These are phyloP conservation scores for Zelonia costaricensis DNA, from an alignment of 208 protist species.

Conservation along the genomic window DNA sequence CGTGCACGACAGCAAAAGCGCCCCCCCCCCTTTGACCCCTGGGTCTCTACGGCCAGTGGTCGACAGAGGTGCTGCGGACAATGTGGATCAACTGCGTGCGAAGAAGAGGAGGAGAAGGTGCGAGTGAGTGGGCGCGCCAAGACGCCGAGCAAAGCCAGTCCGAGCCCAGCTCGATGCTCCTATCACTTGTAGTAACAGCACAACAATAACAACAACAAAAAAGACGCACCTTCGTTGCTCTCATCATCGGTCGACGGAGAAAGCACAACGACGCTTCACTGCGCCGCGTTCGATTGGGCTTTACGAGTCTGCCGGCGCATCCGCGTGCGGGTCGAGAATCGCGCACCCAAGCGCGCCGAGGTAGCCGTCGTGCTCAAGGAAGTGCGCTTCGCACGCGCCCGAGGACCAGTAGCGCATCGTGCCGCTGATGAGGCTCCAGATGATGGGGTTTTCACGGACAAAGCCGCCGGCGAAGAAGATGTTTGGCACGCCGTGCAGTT, in stretches of 20 bases:
- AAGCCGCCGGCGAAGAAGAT: constrained; percentile 97
- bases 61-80: too few relatives aligned
- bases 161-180: too few relatives aligned
- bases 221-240: too few relatives aligned
- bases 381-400: constrained; percentile 89
- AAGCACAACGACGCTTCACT: background rate
- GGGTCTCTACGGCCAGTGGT: too few relatives aligned
- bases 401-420: constrained; percentile 96
- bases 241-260: background rate
- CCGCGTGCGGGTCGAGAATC: constrained; percentile 28
- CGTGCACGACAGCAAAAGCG: too few relatives aligned
- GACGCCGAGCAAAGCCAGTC: too few relatives aligned
- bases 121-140: too few relatives aligned
- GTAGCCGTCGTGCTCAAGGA: constrained; percentile 97
- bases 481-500: constrained; percentile 86
- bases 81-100: too few relatives aligned
- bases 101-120: too few relatives aligned
- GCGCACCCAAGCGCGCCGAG: constrained; percentile 93
- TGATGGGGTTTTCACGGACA: constrained; percentile 91
- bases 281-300: background rate
- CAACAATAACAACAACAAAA: too few relatives aligned
- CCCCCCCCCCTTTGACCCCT: too few relatives aligned
- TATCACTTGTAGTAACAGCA: too few relatives aligned
- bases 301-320: background rate
- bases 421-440: constrained; percentile 89